Evolutionary conservation across 2,329 filamentous ascomycete species (phyloP).

Genomic region (Neophaeococcomyces aloes): DNA sequence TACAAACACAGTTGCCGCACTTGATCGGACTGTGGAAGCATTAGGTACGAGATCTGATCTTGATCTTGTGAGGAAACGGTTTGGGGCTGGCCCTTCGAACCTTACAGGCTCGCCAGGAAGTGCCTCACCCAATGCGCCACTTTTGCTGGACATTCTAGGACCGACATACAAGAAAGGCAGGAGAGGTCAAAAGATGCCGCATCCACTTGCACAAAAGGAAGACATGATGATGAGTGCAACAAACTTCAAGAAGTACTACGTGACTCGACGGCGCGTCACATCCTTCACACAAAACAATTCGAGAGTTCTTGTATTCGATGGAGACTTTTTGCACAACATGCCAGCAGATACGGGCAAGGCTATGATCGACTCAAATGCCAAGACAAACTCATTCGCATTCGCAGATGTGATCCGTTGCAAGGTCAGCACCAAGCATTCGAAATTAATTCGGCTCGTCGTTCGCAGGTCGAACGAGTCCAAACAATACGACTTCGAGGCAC

Average conservation of each 20-base stretch:
- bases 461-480: constrained; percentile 53
- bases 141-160: constrained; percentile 40
- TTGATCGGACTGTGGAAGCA: constrained; percentile 56
- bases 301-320: constrained; percentile 52
- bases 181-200: constrained; percentile 33
- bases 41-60: constrained; percentile 50
- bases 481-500: constrained; percentile 56
- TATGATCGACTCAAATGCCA: constrained; percentile 33
- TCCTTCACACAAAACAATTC: constrained; percentile 52
- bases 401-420: constrained; percentile 55
- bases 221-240: constrained; percentile 33
- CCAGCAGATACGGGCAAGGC: constrained; percentile 46
- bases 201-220: constrained; percentile 38
- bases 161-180: constrained; percentile 32
- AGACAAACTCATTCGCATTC: constrained; percentile 54
- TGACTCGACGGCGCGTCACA: constrained; percentile 55
- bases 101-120: constrained; percentile 50
- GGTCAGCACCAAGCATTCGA: constrained; percentile 53
- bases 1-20: constrained; percentile 52
- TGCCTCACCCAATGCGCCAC: constrained; percentile 53
- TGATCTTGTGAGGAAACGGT: constrained; percentile 52
- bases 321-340: constrained; percentile 57
- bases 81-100: constrained; percentile 49
- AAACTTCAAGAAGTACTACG: constrained; percentile 52
- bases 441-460: constrained; percentile 52